Base-by-base conservation (phyloP, 78 protist species). In the Protostelium mycophagum region DNA sequence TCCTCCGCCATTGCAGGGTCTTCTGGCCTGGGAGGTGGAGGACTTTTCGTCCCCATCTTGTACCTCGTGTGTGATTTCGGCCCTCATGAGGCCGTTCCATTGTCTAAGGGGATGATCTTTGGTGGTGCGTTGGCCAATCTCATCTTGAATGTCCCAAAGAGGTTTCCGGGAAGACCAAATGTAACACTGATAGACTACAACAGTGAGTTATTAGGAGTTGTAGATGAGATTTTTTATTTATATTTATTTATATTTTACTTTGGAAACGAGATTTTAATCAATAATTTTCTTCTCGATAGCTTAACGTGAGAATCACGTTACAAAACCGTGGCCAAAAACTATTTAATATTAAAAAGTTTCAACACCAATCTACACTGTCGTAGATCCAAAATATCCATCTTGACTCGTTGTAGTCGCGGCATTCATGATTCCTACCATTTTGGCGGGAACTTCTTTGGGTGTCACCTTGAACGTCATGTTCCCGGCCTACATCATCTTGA, bases 21-120 rank as follows among this genome's bases (percentile, higher is more conserved):
- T 0, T 92, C 91, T 29, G 96, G 96, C 0, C 31, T 91, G 28
- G 96, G 96, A 0, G 96, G 96, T 1, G 96, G 96, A 16, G 94
- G 96, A 34, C 37, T 95, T 36, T 88, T 91, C 23, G 93, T 95
- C 29, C 96, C 96, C 25, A 38, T 95, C 73, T 38, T 90, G n/a
- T 34, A 38, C 39, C 35, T 83, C 36, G 31, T 86, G 28, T 31
- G 89, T 0, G 90, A 37, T 29, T 94, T 91, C 38, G 83, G 25
- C 28, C 83, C 86, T 10, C 38, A 89, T 35, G 38, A 36, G n/a
- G 92, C 93, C 36, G 84, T 90, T 0, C 93, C 95, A 23, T 35
- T 90, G 34, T 38, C 89, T 0, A 38, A 83, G 39, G 88, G 93
- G 5, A 91, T 87, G 85, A 90, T 91, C 28, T 89, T 91, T n/a